Base-by-base conservation (phyloP, 352 stramenopile genomes). In the Globisporangium recalcitrans region DNA sequence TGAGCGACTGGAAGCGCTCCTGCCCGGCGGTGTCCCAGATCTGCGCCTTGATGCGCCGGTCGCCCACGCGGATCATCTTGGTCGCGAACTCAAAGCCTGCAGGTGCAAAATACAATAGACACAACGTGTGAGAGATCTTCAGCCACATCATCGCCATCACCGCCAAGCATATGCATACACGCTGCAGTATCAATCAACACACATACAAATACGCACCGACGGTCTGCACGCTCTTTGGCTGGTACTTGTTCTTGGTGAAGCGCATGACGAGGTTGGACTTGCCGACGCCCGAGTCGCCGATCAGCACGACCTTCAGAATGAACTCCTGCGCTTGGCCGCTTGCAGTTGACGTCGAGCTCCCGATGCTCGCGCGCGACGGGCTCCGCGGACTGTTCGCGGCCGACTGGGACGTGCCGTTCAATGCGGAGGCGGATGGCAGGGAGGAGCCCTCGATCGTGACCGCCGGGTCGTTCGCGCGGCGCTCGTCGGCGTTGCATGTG, bases 1-100 rank as follows among this genome's bases (percentile, higher is more conserved):
- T 97, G 46, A 98, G 83, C 62, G 84, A 96, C 67, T 96, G 83
- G 71, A 97, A 97, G 22, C 88, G 81, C 53, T 97, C 91, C 38
- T 97, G 87, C 0, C 92, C 92, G 1, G 90, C 88, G 21, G 87
- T 91, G 70, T 95, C 84, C 86, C 85, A 95, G 38, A 97, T 90
- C 70, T 94, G 85, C n/a, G 85, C 87, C 73, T 91, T 93, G 61
- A 94, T 82, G 47, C 84, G 79, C 34, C 82, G 78, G 47, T 93
- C 83, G 48, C 85, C 85, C 21, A 96, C 82, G 29, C 85, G 82
- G 55, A 96, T 84, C 26, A 78, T 93, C 67, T 95, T 94, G 67
- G 85, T 90, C 51, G 85, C 82, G 63, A 95, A 96, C 67, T 96
- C 87, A 68, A 96, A 95, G 49, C 86, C 38, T 46, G 6, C 16